Percentiles rank a stretch among this genome's conserved stretches.
phyloP scores from a whole-genome alignment of 129 eudicot species.

The Flaveria brownii region DNA sequence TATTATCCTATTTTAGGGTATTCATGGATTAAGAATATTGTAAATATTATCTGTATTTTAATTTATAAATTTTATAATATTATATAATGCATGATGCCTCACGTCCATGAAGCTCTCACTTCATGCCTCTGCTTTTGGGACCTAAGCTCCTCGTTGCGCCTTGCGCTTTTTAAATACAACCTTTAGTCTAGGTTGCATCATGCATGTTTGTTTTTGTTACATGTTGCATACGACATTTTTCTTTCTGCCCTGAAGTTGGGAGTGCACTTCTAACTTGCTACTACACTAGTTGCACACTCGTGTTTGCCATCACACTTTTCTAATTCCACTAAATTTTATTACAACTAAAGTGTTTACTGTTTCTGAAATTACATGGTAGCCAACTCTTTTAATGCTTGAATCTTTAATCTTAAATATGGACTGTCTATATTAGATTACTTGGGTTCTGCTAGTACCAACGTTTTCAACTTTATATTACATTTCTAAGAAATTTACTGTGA shows the following conservation, averaged over 20 bases:
- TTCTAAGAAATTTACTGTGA: not conserved
- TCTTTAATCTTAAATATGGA: not conserved
- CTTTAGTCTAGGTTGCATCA: not conserved
- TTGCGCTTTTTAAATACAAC: too few species aligned
- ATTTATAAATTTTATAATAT: too few species aligned
- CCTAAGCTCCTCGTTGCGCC: too few species aligned
- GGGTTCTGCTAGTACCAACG: not conserved
- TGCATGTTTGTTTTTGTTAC: slow-evolving; percentile 12
- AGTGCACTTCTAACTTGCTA: not conserved
- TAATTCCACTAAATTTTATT: not conserved
- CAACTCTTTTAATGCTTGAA: not conserved
- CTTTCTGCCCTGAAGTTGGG: not conserved
- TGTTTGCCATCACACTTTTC: not conserved
- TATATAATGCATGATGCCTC: too few species aligned
- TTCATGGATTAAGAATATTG: too few species aligned
- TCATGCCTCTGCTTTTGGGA: too few species aligned
- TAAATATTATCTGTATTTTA: too few species aligned
- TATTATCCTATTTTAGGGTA: too few species aligned
- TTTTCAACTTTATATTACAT: not conserved
- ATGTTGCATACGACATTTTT: too few species aligned
- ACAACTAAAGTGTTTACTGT: not conserved
- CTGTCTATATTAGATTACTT: not conserved
- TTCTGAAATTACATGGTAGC: slow-evolving; percentile 11
- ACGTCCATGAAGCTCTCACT: too few species aligned
- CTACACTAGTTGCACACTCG: not conserved